Conservation (phyloP, 106 monocot species). For the Allium fistulosum region DNA sequence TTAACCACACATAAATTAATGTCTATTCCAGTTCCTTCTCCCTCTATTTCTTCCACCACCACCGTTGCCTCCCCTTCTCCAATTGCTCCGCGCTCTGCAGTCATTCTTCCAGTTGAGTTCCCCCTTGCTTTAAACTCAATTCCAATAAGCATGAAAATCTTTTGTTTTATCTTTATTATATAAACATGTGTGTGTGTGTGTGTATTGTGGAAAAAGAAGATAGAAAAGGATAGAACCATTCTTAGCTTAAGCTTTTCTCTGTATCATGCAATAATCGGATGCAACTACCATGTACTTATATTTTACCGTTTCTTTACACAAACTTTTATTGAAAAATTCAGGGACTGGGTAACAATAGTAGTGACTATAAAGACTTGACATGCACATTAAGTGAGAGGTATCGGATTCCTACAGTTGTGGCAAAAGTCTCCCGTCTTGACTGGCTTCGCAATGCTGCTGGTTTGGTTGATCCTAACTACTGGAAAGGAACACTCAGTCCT, state of each 20-base stretch:
- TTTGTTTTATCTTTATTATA: not conserved
- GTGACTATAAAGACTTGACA: slow-evolving; percentile 51
- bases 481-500: slow-evolving; percentile 74
- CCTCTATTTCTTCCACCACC: slow-evolving; percentile 5
- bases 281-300: not conserved
- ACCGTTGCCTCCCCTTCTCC: not conserved
- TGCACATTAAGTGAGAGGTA: slow-evolving; percentile 28
- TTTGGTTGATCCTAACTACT: slow-evolving; percentile 62
- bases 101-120: slow-evolving; percentile 66
- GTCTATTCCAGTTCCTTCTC: slow-evolving; percentile 8
- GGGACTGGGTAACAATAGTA: slow-evolving; percentile 88
- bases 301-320: not conserved
- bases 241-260: no score
- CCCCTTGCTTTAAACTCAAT: slow-evolving; percentile 1
- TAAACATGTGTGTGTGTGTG: no score
- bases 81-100: slow-evolving; percentile 43
- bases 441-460: slow-evolving; percentile 93
- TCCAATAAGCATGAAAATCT: not conserved
- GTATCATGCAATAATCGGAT: no score
- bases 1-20: no score
- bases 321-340: slow-evolving; percentile 10
- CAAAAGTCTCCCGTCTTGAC: slow-evolving; percentile 69
- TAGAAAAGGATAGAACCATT: no score
- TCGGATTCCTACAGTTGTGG: slow-evolving; percentile 44
- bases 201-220: not conserved